Evolutionary conservation across 495 filamentous ascomycete genomes (phyloP), one percentile per base, ranked within the genome.

Genomic region (Penicillium ochrochloron): DNA sequence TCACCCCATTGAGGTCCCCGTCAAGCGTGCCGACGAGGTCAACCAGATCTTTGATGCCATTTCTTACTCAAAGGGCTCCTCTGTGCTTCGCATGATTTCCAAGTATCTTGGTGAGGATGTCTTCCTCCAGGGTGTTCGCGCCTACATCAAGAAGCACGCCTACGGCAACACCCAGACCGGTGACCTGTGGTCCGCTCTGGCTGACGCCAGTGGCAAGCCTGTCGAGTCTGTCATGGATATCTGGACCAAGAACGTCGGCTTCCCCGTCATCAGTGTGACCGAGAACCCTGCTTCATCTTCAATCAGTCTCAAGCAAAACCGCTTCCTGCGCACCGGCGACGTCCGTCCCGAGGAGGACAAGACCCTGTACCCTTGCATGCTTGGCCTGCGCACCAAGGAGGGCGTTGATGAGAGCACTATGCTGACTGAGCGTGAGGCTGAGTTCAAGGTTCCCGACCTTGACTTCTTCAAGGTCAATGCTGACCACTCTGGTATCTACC

Each of bases 31-130:
- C 39, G 92, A 96, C 66, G 93, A 97, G 76, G 92, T 99, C 77
- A 96, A 97, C 78, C 94, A 99, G 80, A 97, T 99, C 71, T 99
- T 99, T 73, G 95, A 99, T 76, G 92, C 92, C 52, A 99, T 98
- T 66, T 97, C 94, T 4, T 98, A 99, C 79, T 92, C 90, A 34
- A 99, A 99, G 83, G 95, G 95, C 17, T 97, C 92, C 4, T 96
- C 92, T 67, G 94, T 97, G 14, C 84, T 99, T 61, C 89, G 95
- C 73, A 99, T 99, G 95, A 92, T 99, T 63, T 97, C 94, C 31
- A 95, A 92, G 66, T 94, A 96, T 68, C 84, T 99, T 27, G 95
- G 95, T 58, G 94, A 97, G 76, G 91, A 97, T 42, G 83, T 86
- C 37, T 99, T 99, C 84, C 83, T 99, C 71, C 92, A 98, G 78